Conservation (phyloP, 805 yeast species). For the Saccharomycopsis malanga region DNA sequence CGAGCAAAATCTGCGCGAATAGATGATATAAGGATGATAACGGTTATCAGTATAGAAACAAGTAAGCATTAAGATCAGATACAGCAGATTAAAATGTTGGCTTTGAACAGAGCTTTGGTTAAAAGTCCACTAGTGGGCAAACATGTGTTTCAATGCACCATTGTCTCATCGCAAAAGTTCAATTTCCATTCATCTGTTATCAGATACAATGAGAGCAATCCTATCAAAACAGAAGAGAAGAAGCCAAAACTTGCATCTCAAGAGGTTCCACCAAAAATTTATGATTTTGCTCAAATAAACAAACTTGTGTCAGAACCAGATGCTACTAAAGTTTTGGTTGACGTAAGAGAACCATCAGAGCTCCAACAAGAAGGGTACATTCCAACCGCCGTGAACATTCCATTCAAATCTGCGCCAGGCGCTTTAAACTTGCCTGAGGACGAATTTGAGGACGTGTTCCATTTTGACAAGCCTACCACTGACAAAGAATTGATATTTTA, state of each 20-base stretch:
- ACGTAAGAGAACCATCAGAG: constrained; percentile 91
- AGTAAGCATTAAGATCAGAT: too few species aligned
- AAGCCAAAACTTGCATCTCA: constrained; percentile 7
- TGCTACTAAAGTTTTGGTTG: constrained; percentile 55
- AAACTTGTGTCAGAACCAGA: constrained; percentile 36
- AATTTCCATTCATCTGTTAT: too few species aligned
- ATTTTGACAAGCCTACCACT: constrained; percentile 67
- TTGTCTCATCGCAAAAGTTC: too few species aligned
- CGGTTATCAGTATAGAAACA: too few species aligned
- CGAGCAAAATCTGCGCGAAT: too few species aligned
- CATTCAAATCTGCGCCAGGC: constrained; percentile 86
- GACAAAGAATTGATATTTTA: constrained; percentile 77
- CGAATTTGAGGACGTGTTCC: constrained; percentile 75
- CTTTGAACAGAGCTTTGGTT: too few species aligned
- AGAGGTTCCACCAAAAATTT: constrained; percentile 35
- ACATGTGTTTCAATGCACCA: too few species aligned
- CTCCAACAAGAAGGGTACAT: constrained; percentile 57
- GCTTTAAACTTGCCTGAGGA: constrained; percentile 75
- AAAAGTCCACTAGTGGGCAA: too few species aligned
- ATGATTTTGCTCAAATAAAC: constrained; percentile 47
- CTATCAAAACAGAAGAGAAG: too few species aligned
- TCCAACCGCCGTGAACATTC: constrained; percentile 81
- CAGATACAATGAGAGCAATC: too few species aligned
- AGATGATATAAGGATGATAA: too few species aligned
- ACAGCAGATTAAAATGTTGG: too few species aligned